phyloP scores from a whole-genome alignment of 179 eudicot genomes.

The Silene coronaria region DNA sequence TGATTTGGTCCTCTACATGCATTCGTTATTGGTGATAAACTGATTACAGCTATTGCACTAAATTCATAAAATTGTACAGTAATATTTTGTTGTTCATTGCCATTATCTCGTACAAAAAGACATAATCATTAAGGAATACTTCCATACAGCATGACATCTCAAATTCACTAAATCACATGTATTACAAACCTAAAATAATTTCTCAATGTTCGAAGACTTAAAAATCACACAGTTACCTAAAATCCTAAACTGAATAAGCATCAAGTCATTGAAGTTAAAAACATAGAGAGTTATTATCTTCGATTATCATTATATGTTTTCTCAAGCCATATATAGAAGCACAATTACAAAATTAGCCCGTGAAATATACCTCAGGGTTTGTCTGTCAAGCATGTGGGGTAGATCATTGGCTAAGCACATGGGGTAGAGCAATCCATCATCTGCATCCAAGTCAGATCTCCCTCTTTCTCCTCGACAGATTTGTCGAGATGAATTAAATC shows the following conservation, averaged over 20 bases:
- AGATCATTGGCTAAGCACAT: slow-evolving; percentile 69
- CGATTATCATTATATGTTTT: background rate
- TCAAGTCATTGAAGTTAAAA: background rate
- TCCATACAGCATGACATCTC: too few relatives aligned
- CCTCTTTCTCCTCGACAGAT: slow-evolving; percentile 75
- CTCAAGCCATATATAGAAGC: background rate
- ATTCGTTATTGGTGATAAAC: too few relatives aligned
- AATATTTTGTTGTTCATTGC: too few relatives aligned
- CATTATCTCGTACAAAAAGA: too few relatives aligned
- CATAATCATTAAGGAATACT: too few relatives aligned
- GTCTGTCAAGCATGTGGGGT: too few relatives aligned
- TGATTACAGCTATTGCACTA: background rate
- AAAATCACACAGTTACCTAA: too few relatives aligned
- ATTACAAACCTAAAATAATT: background rate
- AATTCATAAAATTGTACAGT: too few relatives aligned
- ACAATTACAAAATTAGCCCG: background rate
- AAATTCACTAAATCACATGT: too few relatives aligned
- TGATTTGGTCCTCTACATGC: background rate
- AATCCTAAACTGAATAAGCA: background rate
- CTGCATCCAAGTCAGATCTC: slow-evolving; percentile 75
- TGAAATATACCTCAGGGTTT: slow-evolving; percentile 51
- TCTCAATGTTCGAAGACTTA: background rate
- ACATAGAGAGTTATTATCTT: background rate
- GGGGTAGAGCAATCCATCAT: slow-evolving; percentile 74
- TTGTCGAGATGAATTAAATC: slow-evolving; percentile 59